Evolutionary conservation across 345 rosid species (phyloP), one percentile per base, ranked within the genome.

Genomic region (Citrus inodora): DNA sequence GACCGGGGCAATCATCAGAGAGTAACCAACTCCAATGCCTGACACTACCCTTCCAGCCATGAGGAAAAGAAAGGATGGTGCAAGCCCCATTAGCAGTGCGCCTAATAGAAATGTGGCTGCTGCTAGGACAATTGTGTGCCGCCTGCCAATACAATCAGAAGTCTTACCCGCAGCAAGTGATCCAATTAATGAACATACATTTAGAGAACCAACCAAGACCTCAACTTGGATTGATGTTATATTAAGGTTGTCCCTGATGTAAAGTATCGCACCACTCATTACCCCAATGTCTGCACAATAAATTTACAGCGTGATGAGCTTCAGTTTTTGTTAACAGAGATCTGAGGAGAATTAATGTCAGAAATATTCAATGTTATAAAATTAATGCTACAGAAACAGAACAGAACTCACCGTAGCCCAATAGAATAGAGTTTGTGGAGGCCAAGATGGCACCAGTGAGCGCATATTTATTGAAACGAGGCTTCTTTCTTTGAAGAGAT

Each of bases 361-460:
- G 22, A 13, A 5, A 53, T 30, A 10, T 46, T 46, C 51, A 46
- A 11, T 42, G 11, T 42, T 42, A 42, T 42, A 4, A 11, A 42
- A 42, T 42, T 42, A 42, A 42, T 42, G 37, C 42, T 30, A 11
- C n/a, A 28, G 64, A 32, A 48, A 24, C 8, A 75, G 68, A 70
- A 42, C 21, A 22, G 33, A 58, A 60, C 87, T 75, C 64, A 91
- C 97, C 97, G 42, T 91, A 91, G 70, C 97, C 97, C 80, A 92
- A 84, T 5, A 93, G 85, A 82, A 88, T 74, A 55, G 95, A 91
- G 64, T 87, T 91, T 69, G 88, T 87, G 68, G 93, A 92, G 73
- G 93, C 95, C 87, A 92, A 80, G 81, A 89, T 67, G n/a, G 97
- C 90, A 60, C 86, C 87, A 19, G 87, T 90, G 58, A 90, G 88